phyloP scores from a whole-genome alignment of 768 basidiomycete genomes.

The Epithele typhae region DNA sequence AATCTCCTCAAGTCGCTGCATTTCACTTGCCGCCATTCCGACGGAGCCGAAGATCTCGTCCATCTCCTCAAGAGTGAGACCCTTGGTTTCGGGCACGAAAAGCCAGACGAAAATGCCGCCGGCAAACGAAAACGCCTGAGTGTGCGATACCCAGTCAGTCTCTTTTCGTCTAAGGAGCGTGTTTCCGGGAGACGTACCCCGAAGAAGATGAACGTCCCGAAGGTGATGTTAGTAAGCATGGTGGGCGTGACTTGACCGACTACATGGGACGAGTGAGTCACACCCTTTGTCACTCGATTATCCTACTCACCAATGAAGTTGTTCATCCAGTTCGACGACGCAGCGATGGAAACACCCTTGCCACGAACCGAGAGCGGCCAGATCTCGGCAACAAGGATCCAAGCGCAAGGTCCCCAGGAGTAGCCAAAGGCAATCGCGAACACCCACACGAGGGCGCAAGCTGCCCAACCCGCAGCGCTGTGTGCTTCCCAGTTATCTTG shows the following conservation, averaged over 20 bases:
- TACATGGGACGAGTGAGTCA: constrained; percentile 12
- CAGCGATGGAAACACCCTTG: constrained; percentile 71
- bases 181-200: constrained; percentile 39
- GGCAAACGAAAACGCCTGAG: constrained; percentile 57
- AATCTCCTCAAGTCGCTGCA: constrained; percentile 44
- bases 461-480: constrained; percentile 66
- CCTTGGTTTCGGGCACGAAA: constrained; percentile 74
- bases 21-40: constrained; percentile 55
- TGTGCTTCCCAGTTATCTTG: constrained; percentile 44
- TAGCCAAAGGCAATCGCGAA: constrained; percentile 75
- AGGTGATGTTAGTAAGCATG: constrained; percentile 61
- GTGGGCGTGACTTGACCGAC: constrained; percentile 68
- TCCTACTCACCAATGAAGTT: constrained; percentile 58
- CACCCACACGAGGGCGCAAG: constrained; percentile 68
- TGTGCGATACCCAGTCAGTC: not conserved
- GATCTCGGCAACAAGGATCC: constrained; percentile 76
- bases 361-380: constrained; percentile 70
- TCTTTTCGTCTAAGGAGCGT: too few relatives aligned
- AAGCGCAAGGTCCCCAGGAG: constrained; percentile 74
- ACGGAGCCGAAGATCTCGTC: constrained; percentile 69
- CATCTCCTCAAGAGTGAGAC: constrained; percentile 72
- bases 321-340: constrained; percentile 81
- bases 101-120: constrained; percentile 65
- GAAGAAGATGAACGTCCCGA: constrained; percentile 76
- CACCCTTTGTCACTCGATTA: not conserved